phyloP scores from a whole-genome alignment of 352 stramenopile genomes.

The Globisporangium rhizosaccharum region DNA sequence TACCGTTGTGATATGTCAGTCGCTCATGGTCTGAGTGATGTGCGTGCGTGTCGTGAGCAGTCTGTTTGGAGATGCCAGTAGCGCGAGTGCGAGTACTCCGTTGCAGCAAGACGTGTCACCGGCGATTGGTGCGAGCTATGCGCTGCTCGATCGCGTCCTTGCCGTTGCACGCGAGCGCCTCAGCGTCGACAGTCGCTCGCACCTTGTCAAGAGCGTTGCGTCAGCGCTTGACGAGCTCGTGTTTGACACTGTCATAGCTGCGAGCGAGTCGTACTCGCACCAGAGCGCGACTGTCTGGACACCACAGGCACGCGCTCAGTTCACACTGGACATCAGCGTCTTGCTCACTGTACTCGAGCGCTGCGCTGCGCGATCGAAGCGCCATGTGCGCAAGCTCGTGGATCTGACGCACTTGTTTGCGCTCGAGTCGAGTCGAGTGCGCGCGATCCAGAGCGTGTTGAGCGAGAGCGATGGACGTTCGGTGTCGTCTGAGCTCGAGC shows the following conservation, averaged over 20 bases:
- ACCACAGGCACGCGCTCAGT: conserved; percentile 25
- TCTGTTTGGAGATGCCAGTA: conserved; percentile 2
- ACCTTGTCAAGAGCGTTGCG: conserved; percentile 31
- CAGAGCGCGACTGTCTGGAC: conserved; percentile 11
- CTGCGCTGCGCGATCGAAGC: conserved; percentile 22
- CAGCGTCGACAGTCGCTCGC: conserved; percentile 19
- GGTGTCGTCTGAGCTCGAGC: conserved; percentile 24
- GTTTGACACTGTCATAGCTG: conserved; percentile 15
- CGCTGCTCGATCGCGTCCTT: conserved; percentile 23
- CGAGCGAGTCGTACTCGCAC: conserved; percentile 13
- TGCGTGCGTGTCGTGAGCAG: conserved; percentile 12
- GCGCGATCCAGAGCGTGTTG: conserved; percentile 42
- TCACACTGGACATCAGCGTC: conserved; percentile 29
- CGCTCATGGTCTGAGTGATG: background rate
- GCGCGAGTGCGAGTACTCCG: background rate
- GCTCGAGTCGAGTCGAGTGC: conserved; percentile 30
- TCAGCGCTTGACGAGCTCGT: conserved; percentile 30
- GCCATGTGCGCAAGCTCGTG: conserved; percentile 37
- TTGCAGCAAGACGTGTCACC: conserved; percentile 21
- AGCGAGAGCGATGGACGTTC: background rate
- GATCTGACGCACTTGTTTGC: conserved; percentile 42
- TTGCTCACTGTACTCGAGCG: conserved; percentile 30
- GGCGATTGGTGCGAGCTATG: conserved; percentile 29
- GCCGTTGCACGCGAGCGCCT: conserved; percentile 19
- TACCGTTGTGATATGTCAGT: conserved; percentile 1